Evolutionary conservation across 2,329 filamentous ascomycete species (phyloP).

Genomic region (Aspergillus luchuensis): DNA sequence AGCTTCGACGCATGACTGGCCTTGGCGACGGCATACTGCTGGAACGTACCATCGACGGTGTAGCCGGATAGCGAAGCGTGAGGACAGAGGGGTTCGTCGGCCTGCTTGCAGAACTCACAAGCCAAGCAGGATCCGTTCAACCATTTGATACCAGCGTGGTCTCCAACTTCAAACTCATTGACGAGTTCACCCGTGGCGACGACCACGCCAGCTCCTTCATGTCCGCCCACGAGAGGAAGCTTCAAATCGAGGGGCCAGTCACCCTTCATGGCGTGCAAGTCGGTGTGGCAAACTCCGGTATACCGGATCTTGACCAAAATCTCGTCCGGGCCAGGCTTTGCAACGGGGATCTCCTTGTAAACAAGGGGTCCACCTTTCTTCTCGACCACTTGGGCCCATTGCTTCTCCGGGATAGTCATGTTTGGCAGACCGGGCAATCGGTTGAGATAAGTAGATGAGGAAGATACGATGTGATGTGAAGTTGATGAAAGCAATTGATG

Average conservation of each 20-base stretch:
- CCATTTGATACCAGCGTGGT: conserved; percentile 89
- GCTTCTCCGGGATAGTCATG: conserved; percentile 69
- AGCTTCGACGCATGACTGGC: conserved; percentile 84
- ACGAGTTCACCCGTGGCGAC: conserved; percentile 79
- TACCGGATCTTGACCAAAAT: conserved; percentile 90
- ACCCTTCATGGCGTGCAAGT: conserved; percentile 77
- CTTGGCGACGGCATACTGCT: conserved; percentile 88
- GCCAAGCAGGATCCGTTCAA: conserved; percentile 82
- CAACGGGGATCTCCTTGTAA: conserved; percentile 68
- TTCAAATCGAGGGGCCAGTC: conserved; percentile 88
- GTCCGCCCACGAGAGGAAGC: conserved; percentile 81
- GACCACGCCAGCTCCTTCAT: conserved; percentile 77
- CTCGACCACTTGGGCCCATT: conserved; percentile 91
- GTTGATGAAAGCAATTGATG: neutral
- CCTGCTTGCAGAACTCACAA: conserved; percentile 79
- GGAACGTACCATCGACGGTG: conserved; percentile 90
- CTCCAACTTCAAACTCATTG: conserved; percentile 75
- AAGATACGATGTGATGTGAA: neutral
- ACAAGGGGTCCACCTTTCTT: conserved; percentile 70
- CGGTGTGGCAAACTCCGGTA: conserved; percentile 89
- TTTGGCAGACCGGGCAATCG: neutral
- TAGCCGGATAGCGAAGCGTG: conserved; percentile 79
- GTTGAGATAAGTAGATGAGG: neutral
- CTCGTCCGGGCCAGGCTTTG: conserved; percentile 80
- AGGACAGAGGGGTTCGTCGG: conserved; percentile 80